Evolutionary conservation across 1,139 yeast genomes (phyloP), one percentile per base, ranked within the genome.

Genomic region (Blastobotrys ciferrii): DNA sequence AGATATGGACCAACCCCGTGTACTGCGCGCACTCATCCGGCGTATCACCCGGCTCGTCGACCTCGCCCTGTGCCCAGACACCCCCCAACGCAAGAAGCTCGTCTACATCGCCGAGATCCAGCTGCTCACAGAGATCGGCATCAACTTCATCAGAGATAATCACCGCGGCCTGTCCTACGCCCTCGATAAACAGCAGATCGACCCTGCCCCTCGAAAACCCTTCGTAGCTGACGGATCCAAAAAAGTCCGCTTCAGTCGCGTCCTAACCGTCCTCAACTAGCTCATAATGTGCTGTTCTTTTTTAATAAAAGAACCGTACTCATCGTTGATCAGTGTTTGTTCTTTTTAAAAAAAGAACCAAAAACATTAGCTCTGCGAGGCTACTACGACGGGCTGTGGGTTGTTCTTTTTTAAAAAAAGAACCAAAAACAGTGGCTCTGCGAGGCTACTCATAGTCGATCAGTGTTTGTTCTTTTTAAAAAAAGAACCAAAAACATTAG

Each of bases 71-170:
- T 19, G 25, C 3, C 28, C 12, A 6, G 28, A 23, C 28, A 36
- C 40, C 4, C 12, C 40, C 11, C 6, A 36, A 14, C 25, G 19
- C 11, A 19, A 36, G 28, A 36, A 19, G 14, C 18, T 11, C 3
- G 25, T 36, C 7, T 36, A 19, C 14, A 7, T 19, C 12, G 40
- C 40, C 11, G 40, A 36, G 19, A 36, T 36, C 40, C 40, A 36
- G 40, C 19, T 36, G 17, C n/a, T 36, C 28, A 36, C 40, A 9
- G 40, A 36, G 18, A 36, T 36, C 28, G 40, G 40, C 40, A 19
- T 19, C 6, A 7, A 23, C n/a, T 36, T 36, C 7, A 36, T 36
- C 4, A 4, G 19, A 19, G 40, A 36, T n/a, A 36, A 36, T 13
- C 28, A 23, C 4, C 14, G 18, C 12, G 40, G 19, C 40, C 18